phyloP scores from a whole-genome alignment of 352 stramenopile genomes.

The Thalassiosira hispida region DNA sequence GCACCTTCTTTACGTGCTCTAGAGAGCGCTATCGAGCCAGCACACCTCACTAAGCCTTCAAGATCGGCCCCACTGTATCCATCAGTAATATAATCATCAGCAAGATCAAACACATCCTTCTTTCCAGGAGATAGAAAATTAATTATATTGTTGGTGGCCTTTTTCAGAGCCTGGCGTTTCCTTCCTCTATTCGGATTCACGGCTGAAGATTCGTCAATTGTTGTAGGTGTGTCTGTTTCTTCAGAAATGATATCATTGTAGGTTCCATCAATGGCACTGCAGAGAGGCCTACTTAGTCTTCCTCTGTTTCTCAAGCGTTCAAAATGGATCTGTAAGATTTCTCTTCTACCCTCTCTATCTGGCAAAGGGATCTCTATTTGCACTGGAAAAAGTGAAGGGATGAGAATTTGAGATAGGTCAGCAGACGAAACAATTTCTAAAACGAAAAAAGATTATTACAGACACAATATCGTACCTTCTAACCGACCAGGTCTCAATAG shows the following conservation, averaged over 20 bases:
- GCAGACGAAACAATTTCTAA: too few species aligned
- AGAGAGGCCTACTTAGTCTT: conserved; percentile 67
- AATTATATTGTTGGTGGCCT: conserved; percentile 32
- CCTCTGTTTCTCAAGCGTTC: conserved; percentile 52
- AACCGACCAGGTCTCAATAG: conserved; percentile 67
- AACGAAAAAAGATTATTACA: not conserved
- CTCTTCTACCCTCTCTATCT: conserved; percentile 57
- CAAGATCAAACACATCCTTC: conserved; percentile 46
- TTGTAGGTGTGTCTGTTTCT: not conserved
- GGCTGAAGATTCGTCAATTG: not conserved
- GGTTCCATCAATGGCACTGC: conserved; percentile 65
- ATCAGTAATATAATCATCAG: conserved; percentile 55
- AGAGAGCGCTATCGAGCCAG: conserved; percentile 69
- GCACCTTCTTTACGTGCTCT: conserved; percentile 59
- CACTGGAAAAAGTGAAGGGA: conserved; percentile 59
- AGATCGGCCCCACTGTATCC: conserved; percentile 75
- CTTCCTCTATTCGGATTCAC: conserved; percentile 5
- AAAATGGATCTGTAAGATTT: conserved; percentile 81
- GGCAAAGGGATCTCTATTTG: conserved; percentile 75
- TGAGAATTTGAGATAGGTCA: not conserved
- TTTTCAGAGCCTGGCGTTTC: conserved; percentile 31
- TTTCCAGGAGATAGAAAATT: conserved; percentile 23
- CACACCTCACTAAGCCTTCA: conserved; percentile 72
- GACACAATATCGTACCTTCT: conserved; percentile 15
- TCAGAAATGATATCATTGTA: not conserved